These are phyloP conservation scores for Sambucus nigra DNA, from an alignment of 129 eudicot species.

Conservation along the genomic window DNA sequence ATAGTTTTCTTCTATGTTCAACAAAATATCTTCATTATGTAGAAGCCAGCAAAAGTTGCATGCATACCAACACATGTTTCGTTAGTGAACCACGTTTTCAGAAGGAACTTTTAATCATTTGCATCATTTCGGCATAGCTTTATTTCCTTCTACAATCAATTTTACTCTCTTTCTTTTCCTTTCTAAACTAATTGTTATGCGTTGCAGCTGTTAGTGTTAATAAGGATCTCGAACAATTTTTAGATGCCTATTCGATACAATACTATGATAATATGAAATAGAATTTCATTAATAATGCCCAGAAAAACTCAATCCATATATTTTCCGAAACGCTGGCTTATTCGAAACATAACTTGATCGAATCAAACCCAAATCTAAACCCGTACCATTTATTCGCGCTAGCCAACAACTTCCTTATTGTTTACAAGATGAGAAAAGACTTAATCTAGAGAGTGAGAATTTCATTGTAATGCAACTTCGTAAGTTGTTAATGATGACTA, in stretches of 20 bases:
- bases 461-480: conserved; percentile 50
- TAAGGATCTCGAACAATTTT: too few species aligned
- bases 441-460: conserved; percentile 41
- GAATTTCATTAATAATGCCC: too few species aligned
- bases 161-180: too few species aligned
- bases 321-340: conserved; percentile 52
- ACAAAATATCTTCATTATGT: conserved; percentile 19
- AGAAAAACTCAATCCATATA: too few species aligned
- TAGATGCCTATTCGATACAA: too few species aligned
- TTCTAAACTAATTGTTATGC: too few species aligned
- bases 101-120: too few species aligned
- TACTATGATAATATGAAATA: too few species aligned
- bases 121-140: too few species aligned
- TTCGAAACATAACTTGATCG: conserved; percentile 58
- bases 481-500: conserved; percentile 79
- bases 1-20: conserved; percentile 25
- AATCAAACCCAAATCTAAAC: conserved; percentile 54
- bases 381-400: conserved; percentile 40
- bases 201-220: too few species aligned
- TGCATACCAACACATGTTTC: conserved; percentile 4
- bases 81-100: not conserved
- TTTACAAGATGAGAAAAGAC: conserved; percentile 43
- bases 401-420: conserved; percentile 30
- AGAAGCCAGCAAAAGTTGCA: conserved; percentile 59
- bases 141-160: too few species aligned